These are phyloP conservation scores for Xylaria polymorpha DNA, from an alignment of 2,329 filamentous ascomycete genomes.

Conservation along the genomic window DNA sequence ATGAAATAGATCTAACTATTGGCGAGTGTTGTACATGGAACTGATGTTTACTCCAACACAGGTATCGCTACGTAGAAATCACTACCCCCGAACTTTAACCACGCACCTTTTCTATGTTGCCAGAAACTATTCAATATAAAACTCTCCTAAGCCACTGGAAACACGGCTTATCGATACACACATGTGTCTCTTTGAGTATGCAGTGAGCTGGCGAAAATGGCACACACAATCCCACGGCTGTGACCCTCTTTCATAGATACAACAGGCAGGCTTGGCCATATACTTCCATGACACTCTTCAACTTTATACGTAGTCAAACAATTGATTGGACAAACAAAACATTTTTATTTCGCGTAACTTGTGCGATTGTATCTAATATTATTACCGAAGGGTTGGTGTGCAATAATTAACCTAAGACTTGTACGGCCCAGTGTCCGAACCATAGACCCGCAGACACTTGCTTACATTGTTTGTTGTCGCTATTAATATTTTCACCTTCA, in stretches of 20 bases:
- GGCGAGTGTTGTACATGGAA: background rate
- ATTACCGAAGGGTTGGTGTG: background rate
- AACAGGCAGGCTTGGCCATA: background rate
- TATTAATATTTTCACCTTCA: conserved; percentile 5
- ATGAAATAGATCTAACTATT: background rate
- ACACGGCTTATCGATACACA: conserved; percentile 2
- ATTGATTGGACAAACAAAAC: background rate
- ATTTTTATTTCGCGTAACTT: background rate
- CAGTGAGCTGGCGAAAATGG: background rate
- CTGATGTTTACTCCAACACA: background rate
- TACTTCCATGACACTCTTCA: background rate
- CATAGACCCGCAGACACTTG: background rate
- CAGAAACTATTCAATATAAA: background rate
- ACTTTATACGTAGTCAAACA: background rate
- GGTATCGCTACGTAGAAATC: background rate
- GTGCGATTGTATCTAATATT: background rate
- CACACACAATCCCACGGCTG: background rate
- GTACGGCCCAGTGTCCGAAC: background rate
- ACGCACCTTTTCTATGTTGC: conserved; percentile 1
- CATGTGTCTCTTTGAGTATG: background rate
- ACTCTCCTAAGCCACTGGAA: background rate
- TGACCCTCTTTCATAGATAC: background rate
- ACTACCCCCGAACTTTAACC: background rate
- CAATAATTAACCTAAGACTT: background rate
- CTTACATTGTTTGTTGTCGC: background rate